Base-by-base conservation (phyloP, 2,329 filamentous ascomycete genomes). In the Neurospora crassa region DNA sequence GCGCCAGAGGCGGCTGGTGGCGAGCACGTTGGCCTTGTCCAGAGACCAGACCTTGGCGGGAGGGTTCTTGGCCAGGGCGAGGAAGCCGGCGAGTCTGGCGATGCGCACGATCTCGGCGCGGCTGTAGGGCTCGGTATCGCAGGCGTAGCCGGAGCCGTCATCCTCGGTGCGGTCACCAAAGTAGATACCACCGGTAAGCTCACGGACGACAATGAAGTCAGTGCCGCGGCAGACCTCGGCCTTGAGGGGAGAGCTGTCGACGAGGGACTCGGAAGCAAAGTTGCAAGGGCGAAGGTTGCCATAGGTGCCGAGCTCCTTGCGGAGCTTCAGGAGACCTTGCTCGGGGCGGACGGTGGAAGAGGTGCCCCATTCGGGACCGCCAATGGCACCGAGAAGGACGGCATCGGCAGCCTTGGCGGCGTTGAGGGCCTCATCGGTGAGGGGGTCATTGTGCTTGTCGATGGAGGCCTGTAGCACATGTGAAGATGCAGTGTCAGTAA, bases 1-100 rank as follows among this genome's bases (percentile, higher is more conserved):
- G 73, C 95, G 87, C 95, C 95, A 98, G 77, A 98, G 84, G 59
- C 95, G 85, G 79, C 90, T 93, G 16, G 94, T 97, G 1, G 95
- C 95, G 74, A 98, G 87, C 69, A 98, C 95, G 79, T 98, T 98
- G 71, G 95, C 96, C 89, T 98, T 98, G 83, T 98, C 96, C 78
- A 97, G 84, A 79, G 89, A 93, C 90, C 89, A 93, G 67, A 97
- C 93, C 70, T 91, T 91, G 45, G 90, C 85, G 1, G 92, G 92
- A 1, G 92, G 92, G 80, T 91, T 86, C 76, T 91, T 88, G 68
- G 91, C 90, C 70, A 94, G 85, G 3, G 95, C 95, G 37, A 98
- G 85, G 82, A 91, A 89, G 6, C 89, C 95, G 2, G 91, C 94
- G 59, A 97, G 86, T 47, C 94, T 87, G 11, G 91, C 92, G 76